Evolutionary conservation across 1,284 basidiomycete species (phyloP), one percentile per base, ranked within the genome.

Genomic region (Sphaerobolus stellatus): DNA sequence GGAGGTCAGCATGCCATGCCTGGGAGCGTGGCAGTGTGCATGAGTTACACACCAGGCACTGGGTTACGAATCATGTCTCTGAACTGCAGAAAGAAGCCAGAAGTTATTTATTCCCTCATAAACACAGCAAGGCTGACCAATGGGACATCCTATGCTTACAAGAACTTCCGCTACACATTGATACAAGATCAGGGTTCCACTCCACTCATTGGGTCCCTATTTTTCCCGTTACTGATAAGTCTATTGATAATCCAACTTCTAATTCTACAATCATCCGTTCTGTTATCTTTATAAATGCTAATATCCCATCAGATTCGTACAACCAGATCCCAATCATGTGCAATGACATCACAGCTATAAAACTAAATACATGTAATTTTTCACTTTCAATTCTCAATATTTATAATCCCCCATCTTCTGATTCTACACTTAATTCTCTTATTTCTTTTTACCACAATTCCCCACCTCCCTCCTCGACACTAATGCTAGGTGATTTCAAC

Each of bases 401-500:
- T 18, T 58, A 55, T 33, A 58, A 58, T 34, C 57, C 56, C 4
- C 48, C 41, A 13, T 18, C 7, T 22, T 45, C 51, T n/a, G 41
- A 54, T 48, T 16, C 25, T 2, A 27, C 52, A 3, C 25, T 59
- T 31, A 20, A 28, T 14, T n/a, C 27, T 46, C 50, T 59, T 18
- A 22, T 25, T 3, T 24, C 28, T 25, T 48, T 36, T 29, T 27
- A 52, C 25, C 9, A 31, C 14, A 27, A 44, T 27, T 34, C 22
- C 13, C 13, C 41, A 4, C 27, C 20, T 20, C 3, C 48, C 16
- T 29, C 40, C 36, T 36, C 18, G 16, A 50, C 44, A 14, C 24
- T 59, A 43, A 24, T 55, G 13, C 24, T 40, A 31, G 58, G 56
- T 8, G 58, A 59, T 40, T 59, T 57, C 50, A 59, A 59, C 47